A percentile compares a stretch with the other conserved stretches of the same genome.
phyloP scores from a whole-genome alignment of 2,329 filamentous ascomycete species.

The Didymellaceae sp. region DNA sequence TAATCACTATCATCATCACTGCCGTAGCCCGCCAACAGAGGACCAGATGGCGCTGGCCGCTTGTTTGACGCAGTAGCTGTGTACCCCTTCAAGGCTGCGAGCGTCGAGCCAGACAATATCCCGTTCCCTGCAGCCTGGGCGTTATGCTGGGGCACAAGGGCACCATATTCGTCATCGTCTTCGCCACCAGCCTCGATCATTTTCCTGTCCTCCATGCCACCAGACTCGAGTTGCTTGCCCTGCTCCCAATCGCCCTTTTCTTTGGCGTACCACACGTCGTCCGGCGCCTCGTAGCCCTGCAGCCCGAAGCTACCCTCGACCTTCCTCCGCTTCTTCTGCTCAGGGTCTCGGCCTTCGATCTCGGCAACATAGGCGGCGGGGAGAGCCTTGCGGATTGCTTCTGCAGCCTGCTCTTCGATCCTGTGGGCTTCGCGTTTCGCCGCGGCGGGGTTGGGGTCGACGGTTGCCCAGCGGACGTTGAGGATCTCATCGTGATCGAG shows the following conservation, averaged over 20 bases:
- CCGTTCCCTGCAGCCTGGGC: constrained; percentile 55
- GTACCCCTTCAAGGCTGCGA: constrained; percentile 74
- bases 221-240: constrained; percentile 65
- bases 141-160: constrained; percentile 32
- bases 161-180: constrained; percentile 21
- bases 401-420: constrained; percentile 95
- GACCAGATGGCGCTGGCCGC: constrained; percentile 58
- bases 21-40: constrained; percentile 82
- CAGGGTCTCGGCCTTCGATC: constrained; percentile 88
- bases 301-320: constrained; percentile 86
- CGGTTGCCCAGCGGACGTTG: constrained; percentile 96
- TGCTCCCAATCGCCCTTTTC: constrained; percentile 72
- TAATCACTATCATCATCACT: constrained; percentile 82
- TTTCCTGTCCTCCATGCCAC: constrained; percentile 61
- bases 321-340: constrained; percentile 85
- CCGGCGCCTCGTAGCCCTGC: constrained; percentile 90
- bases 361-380: constrained; percentile 92
- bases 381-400: constrained; percentile 85
- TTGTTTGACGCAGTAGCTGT: constrained; percentile 55
- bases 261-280: constrained; percentile 89
- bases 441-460: constrained; percentile 93
- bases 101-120: constrained; percentile 81
- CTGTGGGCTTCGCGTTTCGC: constrained; percentile 87
- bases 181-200: constrained; percentile 56
- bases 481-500: constrained; percentile 91